These are phyloP conservation scores for Boletus pseudopeckii DNA, from an alignment of 768 basidiomycete genomes.

Conservation along the genomic window DNA sequence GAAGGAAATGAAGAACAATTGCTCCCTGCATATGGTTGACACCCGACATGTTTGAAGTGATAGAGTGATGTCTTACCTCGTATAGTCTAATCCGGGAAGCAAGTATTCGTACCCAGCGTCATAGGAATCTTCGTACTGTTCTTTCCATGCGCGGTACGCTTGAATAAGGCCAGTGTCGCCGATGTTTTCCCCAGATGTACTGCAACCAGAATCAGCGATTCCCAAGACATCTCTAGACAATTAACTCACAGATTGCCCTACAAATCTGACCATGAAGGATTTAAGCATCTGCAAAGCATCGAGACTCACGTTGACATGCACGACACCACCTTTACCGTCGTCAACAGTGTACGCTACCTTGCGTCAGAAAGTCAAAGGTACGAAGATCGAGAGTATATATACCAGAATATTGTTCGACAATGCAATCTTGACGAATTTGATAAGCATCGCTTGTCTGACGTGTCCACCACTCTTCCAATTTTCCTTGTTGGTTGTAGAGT, in stretches of 20 bases:
- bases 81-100: slow-evolving; percentile 77
- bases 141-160: slow-evolving; percentile 89
- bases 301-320: slow-evolving; percentile 75
- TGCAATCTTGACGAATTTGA: slow-evolving; percentile 78
- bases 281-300: background rate
- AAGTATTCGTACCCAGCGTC: slow-evolving; percentile 62
- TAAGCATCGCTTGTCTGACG: slow-evolving; percentile 83
- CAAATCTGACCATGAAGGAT: background rate
- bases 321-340: slow-evolving; percentile 78
- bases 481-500: slow-evolving; percentile 87
- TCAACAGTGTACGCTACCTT: slow-evolving; percentile 70
- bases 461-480: slow-evolving; percentile 91
- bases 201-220: slow-evolving; percentile 29
- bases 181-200: slow-evolving; percentile 90
- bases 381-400: slow-evolving; percentile 36
- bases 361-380: background rate
- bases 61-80: slow-evolving; percentile 44
- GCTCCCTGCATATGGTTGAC: slow-evolving; percentile 55
- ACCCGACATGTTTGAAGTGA: background rate
- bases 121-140: slow-evolving; percentile 59
- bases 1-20: slow-evolving; percentile 92
- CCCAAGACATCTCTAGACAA: background rate
- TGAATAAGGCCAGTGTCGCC: slow-evolving; percentile 84
- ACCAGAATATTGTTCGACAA: slow-evolving; percentile 91
- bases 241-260: slow-evolving; percentile 73